These are phyloP conservation scores for Cyberlindnera petersonii DNA, from an alignment of 805 yeast genomes.

Conservation along the genomic window DNA sequence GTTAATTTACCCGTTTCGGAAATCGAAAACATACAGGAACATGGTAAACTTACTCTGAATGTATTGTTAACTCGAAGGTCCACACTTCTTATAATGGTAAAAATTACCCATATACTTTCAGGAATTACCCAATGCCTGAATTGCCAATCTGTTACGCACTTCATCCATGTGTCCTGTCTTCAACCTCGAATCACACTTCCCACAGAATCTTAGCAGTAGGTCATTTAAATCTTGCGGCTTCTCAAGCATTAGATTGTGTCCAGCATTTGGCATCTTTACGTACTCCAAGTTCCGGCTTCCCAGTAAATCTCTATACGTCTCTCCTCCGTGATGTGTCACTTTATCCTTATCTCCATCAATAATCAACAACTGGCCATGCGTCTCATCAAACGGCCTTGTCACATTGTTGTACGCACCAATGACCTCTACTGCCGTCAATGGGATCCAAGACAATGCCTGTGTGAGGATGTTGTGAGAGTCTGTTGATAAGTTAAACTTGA, in stretches of 20 bases:
- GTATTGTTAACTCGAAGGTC: too few species aligned
- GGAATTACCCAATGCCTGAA: too few species aligned
- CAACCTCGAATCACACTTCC: slow-evolving; percentile 6
- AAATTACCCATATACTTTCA: too few species aligned
- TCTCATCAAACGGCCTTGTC: neutral
- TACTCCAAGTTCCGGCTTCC: slow-evolving; percentile 18
- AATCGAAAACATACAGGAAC: too few species aligned
- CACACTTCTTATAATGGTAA: too few species aligned
- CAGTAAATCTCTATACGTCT: slow-evolving; percentile 19
- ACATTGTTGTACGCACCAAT: slow-evolving; percentile 8
- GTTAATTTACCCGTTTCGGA: too few species aligned
- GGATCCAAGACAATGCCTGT: slow-evolving; percentile 21
- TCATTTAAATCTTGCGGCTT: slow-evolving; percentile 16
- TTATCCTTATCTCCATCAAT: slow-evolving; percentile 23
- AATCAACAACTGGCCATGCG: slow-evolving; percentile 13
- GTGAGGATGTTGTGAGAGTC: slow-evolving; percentile 21
- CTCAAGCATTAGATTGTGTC: slow-evolving; percentile 25
- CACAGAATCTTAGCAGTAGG: slow-evolving; percentile 5
- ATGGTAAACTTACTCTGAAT: too few species aligned
- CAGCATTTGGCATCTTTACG: slow-evolving; percentile 17
- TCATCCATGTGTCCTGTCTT: slow-evolving; percentile 9
- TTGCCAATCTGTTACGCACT: slow-evolving; percentile 6
- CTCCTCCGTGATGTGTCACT: slow-evolving; percentile 24
- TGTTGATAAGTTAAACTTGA: slow-evolving; percentile 25
- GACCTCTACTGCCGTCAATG: slow-evolving; percentile 16